Evolutionary conservation across 2,329 filamentous ascomycete genomes (phyloP), one percentile per base, ranked within the genome.

Genomic region (Stagonosporopsis tanaceti): DNA sequence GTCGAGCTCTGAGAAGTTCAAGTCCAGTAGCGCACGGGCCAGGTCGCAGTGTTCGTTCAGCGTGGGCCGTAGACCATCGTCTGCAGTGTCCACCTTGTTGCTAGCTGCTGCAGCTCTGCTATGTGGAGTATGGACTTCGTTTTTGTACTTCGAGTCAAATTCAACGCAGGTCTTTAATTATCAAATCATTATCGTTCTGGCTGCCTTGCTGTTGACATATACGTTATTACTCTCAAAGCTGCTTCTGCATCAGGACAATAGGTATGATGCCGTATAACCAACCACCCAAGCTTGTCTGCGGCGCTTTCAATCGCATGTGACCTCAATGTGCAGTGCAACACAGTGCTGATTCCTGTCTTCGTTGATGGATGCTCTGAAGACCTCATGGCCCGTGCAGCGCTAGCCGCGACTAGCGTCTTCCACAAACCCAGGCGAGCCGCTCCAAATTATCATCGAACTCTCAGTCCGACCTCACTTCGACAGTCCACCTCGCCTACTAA

Each of bases 401-500:
- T 34, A 34, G n/a, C 14, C 2, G 4, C 5, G 12, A 7, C 32
- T 34, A 34, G 32, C 32, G 32, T 34, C 32, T 34, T 34, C 32
- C 32, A 34, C 32, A 34, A 34, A 44, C 53, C 58, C 65, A 64
- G 62, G 59, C 64, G 61, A 50, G 62, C 47, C 32, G 32, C 32
- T 34, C 59, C 61, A 74, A 66, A 64, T 66, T 64, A 52, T 59
- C 59, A 45, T 44, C 39, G 32, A 47, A 48, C 53, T 46, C 46
- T 51, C 61, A 62, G 67, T 41, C 54, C 32, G 47, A 42, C 54
- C 67, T 67, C 65, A 34, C 69, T 65, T 66, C 65, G 68, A 70
- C 66, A 66, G 61, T 59, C 64, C 66, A 66, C 63, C 66, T 59
- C 68, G 64, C 59, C 71, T 47, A 76, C 74, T 76, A 75, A 76